A percentile compares a stretch with the other conserved stretches of the same genome.
phyloP scores from a whole-genome alignment of 208 protist species.

The Leishmania major region DNA sequence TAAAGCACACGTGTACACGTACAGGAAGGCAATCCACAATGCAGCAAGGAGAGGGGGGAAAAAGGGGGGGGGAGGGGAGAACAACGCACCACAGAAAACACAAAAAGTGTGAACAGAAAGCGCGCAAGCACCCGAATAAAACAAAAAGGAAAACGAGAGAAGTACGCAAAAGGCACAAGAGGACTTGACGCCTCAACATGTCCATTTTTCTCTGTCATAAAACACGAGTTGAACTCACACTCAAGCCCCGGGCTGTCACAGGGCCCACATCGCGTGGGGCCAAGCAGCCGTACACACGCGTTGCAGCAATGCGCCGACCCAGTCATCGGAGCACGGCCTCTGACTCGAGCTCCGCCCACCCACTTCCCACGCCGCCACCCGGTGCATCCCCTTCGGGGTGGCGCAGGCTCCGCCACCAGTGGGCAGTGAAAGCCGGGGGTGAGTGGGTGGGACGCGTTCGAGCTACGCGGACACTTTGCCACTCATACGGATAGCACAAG shows the following conservation, averaged over 20 bases:
- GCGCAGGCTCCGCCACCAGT: background rate
- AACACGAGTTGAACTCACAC: background rate
- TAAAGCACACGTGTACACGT: too few relatives aligned
- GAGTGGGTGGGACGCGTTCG: background rate
- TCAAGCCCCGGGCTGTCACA: background rate
- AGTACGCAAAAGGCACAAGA: background rate
- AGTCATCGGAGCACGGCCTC: background rate
- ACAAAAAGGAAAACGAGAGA: background rate
- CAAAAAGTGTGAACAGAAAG: too few relatives aligned
- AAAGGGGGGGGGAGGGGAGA: too few relatives aligned
- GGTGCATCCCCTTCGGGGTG: too few relatives aligned
- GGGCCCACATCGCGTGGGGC: background rate
- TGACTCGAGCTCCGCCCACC: background rate
- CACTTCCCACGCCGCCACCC: background rate
- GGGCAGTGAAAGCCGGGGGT: background rate
- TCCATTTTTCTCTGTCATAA: background rate
- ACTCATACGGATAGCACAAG: background rate
- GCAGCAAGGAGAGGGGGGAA: too few relatives aligned
- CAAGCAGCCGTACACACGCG: background rate
- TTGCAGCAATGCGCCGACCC: background rate
- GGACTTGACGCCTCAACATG: too few relatives aligned
- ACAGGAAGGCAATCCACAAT: too few relatives aligned
- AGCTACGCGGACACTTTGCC: background rate
- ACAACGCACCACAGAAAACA: too few relatives aligned
- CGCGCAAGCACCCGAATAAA: too few relatives aligned